These are phyloP conservation scores for Verticillium klebahnii DNA, from an alignment of 2,329 filamentous ascomycete genomes.

Conservation along the genomic window DNA sequence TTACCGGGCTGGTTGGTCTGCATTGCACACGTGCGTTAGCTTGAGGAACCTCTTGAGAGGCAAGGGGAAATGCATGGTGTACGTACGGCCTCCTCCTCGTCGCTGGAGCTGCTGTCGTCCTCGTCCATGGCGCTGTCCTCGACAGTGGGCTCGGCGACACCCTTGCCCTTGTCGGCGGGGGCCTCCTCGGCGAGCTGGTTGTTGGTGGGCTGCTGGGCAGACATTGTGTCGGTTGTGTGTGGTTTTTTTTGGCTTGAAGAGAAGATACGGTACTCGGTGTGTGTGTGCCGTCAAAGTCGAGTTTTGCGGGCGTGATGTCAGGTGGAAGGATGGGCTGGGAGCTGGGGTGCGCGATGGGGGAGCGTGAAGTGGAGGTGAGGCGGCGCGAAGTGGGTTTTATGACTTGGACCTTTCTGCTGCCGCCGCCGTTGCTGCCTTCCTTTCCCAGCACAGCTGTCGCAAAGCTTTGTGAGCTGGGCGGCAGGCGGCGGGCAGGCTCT, in stretches of 20 bases:
- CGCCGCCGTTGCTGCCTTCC: conserved; percentile 5
- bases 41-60: not conserved
- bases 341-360: conserved; percentile 5
- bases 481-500: not conserved
- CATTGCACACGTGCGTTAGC: conserved; percentile 5
- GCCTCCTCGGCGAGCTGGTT: conserved; percentile 39
- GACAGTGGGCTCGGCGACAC: conserved; percentile 45
- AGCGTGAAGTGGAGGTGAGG: conserved; percentile 7
- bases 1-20: conserved; percentile 16
- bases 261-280: not conserved
- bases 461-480: conserved; percentile 5
- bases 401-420: conserved; percentile 9
- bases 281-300: not conserved
- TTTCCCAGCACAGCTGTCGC: conserved; percentile 4
- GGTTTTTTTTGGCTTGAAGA: conserved; percentile 1
- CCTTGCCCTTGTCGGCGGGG: conserved; percentile 75
- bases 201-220: conserved; percentile 43
- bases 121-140: conserved; percentile 68
- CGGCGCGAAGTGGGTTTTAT: conserved; percentile 9
- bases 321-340: conserved; percentile 1
- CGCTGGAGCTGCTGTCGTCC: conserved; percentile 57
- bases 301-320: not conserved
- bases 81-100: conserved; percentile 60
- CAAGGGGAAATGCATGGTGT: not conserved
- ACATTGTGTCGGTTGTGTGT: conserved; percentile 34